Evolutionary conservation across 2,329 filamentous ascomycete genomes (phyloP).

Genomic region (Aspergillus eucalypticola): DNA sequence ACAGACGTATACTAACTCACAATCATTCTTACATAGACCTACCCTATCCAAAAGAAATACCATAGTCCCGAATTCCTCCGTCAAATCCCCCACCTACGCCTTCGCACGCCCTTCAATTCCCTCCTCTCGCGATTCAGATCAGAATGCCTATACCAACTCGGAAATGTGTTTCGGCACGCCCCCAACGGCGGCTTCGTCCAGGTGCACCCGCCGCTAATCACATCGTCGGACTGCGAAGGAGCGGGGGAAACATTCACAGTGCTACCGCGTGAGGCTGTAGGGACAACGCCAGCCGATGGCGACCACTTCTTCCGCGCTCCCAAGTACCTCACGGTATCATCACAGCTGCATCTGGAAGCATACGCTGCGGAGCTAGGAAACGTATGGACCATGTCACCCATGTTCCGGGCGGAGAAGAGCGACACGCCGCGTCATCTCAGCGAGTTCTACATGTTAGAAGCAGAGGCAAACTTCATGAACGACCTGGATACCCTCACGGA

Average conservation of each 20-base stretch:
- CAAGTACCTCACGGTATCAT: slow-evolving; percentile 96
- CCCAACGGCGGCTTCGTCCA: slow-evolving; percentile 63
- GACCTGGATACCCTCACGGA: slow-evolving; percentile 71
- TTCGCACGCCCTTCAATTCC: slow-evolving; percentile 78
- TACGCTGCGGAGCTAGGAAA: slow-evolving; percentile 83
- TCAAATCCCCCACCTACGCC: slow-evolving; percentile 80
- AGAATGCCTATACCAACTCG: slow-evolving; percentile 70
- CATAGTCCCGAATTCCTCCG: slow-evolving; percentile 87
- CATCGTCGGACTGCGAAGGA: slow-evolving; percentile 95
- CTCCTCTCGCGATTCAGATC: slow-evolving; percentile 81
- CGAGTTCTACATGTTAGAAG: slow-evolving; percentile 99
- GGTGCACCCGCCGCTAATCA: slow-evolving; percentile 90
- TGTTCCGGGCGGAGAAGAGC: slow-evolving; percentile 89
- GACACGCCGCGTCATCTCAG: slow-evolving; percentile 92
- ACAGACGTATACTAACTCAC: background rate
- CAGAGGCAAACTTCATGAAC: slow-evolving; percentile 77
- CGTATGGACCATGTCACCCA: slow-evolving; percentile 92
- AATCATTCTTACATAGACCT: slow-evolving; percentile 59
- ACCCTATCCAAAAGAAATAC: slow-evolving; percentile 95
- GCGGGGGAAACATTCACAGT: slow-evolving; percentile 91
- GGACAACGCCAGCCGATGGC: slow-evolving; percentile 31
- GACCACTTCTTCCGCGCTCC: slow-evolving; percentile 75
- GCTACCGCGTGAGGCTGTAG: slow-evolving; percentile 44
- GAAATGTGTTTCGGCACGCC: slow-evolving; percentile 68
- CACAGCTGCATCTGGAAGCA: slow-evolving; percentile 91